Conservation (phyloP, 257 asterid genomes). For the Salvia splendens region DNA sequence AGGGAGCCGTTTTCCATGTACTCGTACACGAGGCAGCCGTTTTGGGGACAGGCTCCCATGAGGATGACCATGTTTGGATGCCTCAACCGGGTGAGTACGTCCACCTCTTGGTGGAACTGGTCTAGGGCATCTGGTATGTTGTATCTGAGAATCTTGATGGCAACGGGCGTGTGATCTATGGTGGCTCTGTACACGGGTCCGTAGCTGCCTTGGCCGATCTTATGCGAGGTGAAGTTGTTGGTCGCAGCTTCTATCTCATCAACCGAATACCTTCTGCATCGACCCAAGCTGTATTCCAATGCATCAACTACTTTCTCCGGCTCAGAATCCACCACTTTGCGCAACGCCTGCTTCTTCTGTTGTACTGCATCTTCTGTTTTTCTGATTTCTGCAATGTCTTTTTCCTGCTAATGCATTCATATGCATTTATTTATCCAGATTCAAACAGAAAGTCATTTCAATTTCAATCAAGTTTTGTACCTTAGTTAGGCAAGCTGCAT, state of each 20-base stretch:
- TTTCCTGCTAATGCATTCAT: constrained; percentile 40
- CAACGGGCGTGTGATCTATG: constrained; percentile 78
- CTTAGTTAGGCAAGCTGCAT: constrained; percentile 58
- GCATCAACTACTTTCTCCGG: constrained; percentile 52
- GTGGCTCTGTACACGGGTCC: constrained; percentile 72
- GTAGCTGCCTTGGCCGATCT: constrained; percentile 91
- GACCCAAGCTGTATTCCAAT: constrained; percentile 36
- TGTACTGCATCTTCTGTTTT: constrained; percentile 45
- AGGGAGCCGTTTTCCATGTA: constrained; percentile 55
- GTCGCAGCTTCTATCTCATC: constrained; percentile 75
- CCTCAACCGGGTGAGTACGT: constrained; percentile 51
- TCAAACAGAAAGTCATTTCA: not conserved
- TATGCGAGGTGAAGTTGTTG: constrained; percentile 49
- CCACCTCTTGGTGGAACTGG: constrained; percentile 81
- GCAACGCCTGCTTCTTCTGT: constrained; percentile 53
- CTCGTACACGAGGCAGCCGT: constrained; percentile 53
- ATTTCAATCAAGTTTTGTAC: constrained; percentile 40
- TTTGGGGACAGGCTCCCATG: constrained; percentile 54
- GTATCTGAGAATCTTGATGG: constrained; percentile 71
- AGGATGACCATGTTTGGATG: constrained; percentile 65
- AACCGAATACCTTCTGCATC: constrained; percentile 53
- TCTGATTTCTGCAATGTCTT: constrained; percentile 35
- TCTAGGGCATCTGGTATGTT: constrained; percentile 64
- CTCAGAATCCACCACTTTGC: constrained; percentile 65
- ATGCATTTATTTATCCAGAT: not conserved